A percentile compares a stretch with the other conserved stretches of the same genome.
Conservation (phyloP, 106 monocot genomes). For the Dendrobium catenatum region DNA sequence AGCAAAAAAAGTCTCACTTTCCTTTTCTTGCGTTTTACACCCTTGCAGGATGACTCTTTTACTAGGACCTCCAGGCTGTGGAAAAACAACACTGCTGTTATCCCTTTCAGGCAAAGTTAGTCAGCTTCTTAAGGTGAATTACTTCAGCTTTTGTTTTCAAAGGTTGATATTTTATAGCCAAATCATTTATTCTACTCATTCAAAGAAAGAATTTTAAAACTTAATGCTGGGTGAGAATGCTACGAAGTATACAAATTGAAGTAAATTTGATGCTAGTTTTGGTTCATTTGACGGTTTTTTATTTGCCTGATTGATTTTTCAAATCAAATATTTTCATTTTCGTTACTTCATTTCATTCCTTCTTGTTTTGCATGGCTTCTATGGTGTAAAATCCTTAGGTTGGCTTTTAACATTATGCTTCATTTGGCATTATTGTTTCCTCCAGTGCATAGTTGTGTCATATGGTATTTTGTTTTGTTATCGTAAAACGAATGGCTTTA, state of each 20-base stretch:
- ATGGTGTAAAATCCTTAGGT: no score
- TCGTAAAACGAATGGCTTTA: no score
- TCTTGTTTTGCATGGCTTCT: no score
- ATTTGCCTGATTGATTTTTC: no score
- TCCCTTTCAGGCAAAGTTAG: constrained; percentile 13
- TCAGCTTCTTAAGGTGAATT: neutral
- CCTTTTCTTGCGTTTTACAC: neutral
- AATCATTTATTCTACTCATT: neutral
- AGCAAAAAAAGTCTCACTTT: neutral
- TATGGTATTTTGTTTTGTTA: no score
- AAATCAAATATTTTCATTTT: no score
- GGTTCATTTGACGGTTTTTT: no score
- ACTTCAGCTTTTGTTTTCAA: neutral
- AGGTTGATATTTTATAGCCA: neutral
- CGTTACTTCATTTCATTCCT: no score
- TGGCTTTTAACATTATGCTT: no score
- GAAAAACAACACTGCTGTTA: constrained; percentile 13
- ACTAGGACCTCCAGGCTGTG: constrained; percentile 18
- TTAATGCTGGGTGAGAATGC: neutral
- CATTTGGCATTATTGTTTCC: no score
- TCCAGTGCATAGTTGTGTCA: no score
- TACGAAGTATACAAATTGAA: neutral
- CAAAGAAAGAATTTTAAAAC: neutral
- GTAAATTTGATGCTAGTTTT: neutral
- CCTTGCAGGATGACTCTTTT: constrained; percentile 15